Evolutionary conservation across 192 early-diverging fungal genomes (phyloP).

Genomic region (Chytriomyces sp.): DNA sequence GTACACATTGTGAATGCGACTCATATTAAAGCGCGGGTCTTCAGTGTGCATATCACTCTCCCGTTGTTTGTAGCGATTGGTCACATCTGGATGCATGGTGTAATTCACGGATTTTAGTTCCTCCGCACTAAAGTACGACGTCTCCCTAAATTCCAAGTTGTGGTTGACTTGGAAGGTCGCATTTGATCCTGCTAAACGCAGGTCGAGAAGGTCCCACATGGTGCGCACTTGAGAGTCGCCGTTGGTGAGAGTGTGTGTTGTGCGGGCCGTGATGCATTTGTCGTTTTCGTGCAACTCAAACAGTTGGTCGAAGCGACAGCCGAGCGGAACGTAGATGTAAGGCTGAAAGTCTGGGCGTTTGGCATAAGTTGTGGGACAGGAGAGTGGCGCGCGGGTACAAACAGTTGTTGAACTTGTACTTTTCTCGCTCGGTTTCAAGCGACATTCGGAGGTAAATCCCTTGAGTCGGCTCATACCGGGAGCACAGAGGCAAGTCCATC

Average conservation of each 20-base stretch:
- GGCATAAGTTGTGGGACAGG: too few relatives aligned
- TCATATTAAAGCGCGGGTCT: not conserved
- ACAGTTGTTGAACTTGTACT: not conserved
- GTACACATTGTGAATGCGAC: not conserved
- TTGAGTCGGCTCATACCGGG: not conserved
- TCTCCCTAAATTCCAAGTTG: not conserved
- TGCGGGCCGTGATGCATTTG: not conserved
- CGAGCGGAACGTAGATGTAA: slow-evolving; percentile 5
- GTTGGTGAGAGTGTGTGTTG: not conserved
- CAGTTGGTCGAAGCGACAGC: slow-evolving; percentile 24
- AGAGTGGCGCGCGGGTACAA: not conserved
- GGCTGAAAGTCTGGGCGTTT: not conserved
- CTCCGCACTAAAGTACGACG: not conserved
- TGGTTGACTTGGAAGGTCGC: not conserved
- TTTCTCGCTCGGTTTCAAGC: slow-evolving; percentile 11
- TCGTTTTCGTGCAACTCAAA: slow-evolving; percentile 14
- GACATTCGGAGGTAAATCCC: slow-evolving; percentile 16
- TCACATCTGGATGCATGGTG: too few relatives aligned
- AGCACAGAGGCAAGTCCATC: not conserved
- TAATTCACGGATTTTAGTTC: too few relatives aligned
- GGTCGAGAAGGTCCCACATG: slow-evolving; percentile 8
- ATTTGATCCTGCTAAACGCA: not conserved
- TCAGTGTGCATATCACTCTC: not conserved
- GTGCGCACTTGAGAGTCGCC: slow-evolving; percentile 27
- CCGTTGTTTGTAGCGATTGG: not conserved